Conservation (phyloP, 129 eudicot genomes). For the Logfia minima region DNA sequence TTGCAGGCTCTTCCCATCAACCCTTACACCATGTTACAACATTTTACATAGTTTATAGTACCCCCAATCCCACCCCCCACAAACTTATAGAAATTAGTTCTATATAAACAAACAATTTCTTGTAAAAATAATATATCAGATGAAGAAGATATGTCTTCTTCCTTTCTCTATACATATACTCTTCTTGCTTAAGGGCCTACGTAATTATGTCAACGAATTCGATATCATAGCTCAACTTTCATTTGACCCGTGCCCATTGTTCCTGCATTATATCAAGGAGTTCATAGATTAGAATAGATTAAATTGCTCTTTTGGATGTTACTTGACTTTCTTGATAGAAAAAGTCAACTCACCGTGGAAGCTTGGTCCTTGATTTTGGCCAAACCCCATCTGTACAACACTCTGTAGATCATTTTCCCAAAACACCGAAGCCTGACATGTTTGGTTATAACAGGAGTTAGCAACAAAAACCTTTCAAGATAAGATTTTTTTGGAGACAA, state of each 20-base stretch:
- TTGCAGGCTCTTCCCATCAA: constrained; percentile 20
- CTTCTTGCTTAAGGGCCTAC: constrained; percentile 51
- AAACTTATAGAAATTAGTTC: constrained; percentile 46
- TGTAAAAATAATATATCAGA: constrained; percentile 43
- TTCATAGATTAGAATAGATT: constrained; percentile 22
- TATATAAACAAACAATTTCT: constrained; percentile 41
- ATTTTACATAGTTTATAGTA: constrained; percentile 32
- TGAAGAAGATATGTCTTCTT: constrained; percentile 39
- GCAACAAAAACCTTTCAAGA: not conserved
- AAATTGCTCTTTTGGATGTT: not conserved
- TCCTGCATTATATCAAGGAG: constrained; percentile 42
- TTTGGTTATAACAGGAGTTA: constrained; percentile 10
- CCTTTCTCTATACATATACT: constrained; percentile 70
- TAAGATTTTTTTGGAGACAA: not conserved
- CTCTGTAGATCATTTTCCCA: constrained; percentile 86
- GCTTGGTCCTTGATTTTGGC: constrained; percentile 58
- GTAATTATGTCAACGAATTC: constrained; percentile 31
- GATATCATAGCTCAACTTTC: constrained; percentile 74
- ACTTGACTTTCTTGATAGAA: constrained; percentile 17
- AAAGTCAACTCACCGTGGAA: constrained; percentile 53
- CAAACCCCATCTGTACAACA: constrained; percentile 76
- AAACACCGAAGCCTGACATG: constrained; percentile 49
- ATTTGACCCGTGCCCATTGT: constrained; percentile 49
- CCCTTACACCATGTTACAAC: constrained; percentile 31
- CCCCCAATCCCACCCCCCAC: not conserved